Conservation (phyloP, 1,284 basidiomycete species). For the Dichomitus squalens region DNA sequence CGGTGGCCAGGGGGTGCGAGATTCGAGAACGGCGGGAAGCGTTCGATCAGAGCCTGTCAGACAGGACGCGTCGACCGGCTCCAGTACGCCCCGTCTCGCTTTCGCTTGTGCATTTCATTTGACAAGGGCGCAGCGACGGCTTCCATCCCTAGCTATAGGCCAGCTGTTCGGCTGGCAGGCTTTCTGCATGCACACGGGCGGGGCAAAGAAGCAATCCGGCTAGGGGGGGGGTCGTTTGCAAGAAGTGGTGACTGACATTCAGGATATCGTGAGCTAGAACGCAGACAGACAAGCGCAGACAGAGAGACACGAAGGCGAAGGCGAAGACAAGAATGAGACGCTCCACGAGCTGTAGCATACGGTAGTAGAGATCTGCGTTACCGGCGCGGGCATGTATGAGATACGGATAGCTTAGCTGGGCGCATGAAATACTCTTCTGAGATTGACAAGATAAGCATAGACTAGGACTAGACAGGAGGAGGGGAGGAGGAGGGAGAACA, state of each 20-base stretch:
- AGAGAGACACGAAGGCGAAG: neutral
- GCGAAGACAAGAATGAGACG: neutral
- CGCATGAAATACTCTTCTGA: neutral
- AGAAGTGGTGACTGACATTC: too few relatives aligned
- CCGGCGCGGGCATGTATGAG: neutral
- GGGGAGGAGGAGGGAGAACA: neutral
- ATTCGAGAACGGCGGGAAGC: neutral
- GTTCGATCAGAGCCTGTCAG: slow-evolving; percentile 2
- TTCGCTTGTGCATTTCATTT: too few relatives aligned
- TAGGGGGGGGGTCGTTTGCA: too few relatives aligned
- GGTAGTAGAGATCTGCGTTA: too few relatives aligned
- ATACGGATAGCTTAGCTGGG: neutral
- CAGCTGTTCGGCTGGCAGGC: too few relatives aligned
- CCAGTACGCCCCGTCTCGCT: neutral
- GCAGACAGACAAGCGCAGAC: neutral
- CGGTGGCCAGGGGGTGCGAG: neutral
- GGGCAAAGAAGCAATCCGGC: too few relatives aligned
- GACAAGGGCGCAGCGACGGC: too few relatives aligned
- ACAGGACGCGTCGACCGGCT: slow-evolving; percentile 3
- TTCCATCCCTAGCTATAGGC: too few relatives aligned
- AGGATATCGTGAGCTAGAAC: neutral
- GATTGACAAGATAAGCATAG: neutral
- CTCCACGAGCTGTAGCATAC: neutral
- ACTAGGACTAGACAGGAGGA: neutral
- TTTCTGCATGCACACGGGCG: neutral